These are phyloP conservation scores for Blepharisma japonicum DNA, from an alignment of 73 alveolate species.

Conservation along the genomic window DNA sequence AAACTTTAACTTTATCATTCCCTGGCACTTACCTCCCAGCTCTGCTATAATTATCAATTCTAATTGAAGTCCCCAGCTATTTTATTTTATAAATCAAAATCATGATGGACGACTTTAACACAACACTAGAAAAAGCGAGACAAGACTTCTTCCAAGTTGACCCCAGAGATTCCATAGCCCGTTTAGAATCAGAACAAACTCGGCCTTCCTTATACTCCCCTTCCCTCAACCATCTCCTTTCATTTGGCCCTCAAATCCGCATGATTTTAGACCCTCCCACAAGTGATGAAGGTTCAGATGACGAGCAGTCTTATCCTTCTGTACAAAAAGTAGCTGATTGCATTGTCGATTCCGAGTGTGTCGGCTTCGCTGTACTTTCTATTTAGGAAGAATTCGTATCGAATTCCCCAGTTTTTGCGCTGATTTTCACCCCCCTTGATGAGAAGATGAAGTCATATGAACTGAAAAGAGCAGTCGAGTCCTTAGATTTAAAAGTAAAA, in stretches of 20 bases:
- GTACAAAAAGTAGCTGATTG: background rate
- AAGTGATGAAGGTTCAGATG: conserved; percentile 29
- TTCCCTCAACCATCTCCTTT: conserved; percentile 2
- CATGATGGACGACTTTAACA: no score
- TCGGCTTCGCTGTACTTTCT: background rate
- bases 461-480: background rate
- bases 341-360: background rate
- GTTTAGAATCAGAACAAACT: background rate
- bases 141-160: background rate
- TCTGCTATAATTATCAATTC: no score
- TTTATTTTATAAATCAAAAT: no score
- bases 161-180: background rate
- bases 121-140: no score
- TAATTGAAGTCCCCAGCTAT: no score
- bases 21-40: no score
- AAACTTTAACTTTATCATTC: no score
- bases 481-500: background rate
- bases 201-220: conserved; percentile 1
- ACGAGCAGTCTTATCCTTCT: conserved; percentile 12
- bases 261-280: conserved; percentile 27
- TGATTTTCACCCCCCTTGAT: background rate
- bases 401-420: background rate
- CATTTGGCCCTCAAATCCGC: background rate
- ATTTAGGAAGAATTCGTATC: background rate
- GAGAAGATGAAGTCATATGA: background rate